These are phyloP conservation scores for Sclerotiophoma versabilis DNA, from an alignment of 2,329 filamentous ascomycete genomes.

Conservation along the genomic window DNA sequence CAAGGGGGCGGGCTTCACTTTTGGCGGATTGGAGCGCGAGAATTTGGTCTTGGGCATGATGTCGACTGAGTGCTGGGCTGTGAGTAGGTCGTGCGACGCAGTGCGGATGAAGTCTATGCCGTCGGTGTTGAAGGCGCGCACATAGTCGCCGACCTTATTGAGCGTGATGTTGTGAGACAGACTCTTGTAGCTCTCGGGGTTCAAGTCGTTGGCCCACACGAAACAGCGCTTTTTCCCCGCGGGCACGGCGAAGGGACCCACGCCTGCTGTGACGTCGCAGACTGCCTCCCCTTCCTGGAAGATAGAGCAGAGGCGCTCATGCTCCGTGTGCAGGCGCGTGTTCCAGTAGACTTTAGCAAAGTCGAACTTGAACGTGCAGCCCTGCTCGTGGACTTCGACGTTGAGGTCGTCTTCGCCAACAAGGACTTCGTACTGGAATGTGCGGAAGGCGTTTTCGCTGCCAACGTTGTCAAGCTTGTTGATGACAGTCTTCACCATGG, in stretches of 20 bases:
- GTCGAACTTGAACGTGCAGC: slow-evolving; percentile 89
- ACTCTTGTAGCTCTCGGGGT: slow-evolving; percentile 82
- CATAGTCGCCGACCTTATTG: slow-evolving; percentile 80
- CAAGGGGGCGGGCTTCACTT: slow-evolving; percentile 38
- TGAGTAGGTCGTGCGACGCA: slow-evolving; percentile 66
- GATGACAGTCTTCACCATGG: slow-evolving; percentile 83
- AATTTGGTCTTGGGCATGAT: slow-evolving; percentile 47
- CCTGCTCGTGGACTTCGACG: slow-evolving; percentile 81
- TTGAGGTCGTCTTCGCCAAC: slow-evolving; percentile 82
- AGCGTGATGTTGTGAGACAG: slow-evolving; percentile 72
- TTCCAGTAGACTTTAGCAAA: slow-evolving; percentile 99
- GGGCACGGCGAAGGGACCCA: slow-evolving; percentile 92
- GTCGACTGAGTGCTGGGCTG: slow-evolving; percentile 60
- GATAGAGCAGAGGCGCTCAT: slow-evolving; percentile 76
- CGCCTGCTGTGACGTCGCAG: slow-evolving; percentile 96
- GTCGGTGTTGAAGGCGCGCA: slow-evolving; percentile 81
- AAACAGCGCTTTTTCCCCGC: slow-evolving; percentile 90
- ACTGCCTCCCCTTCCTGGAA: slow-evolving; percentile 89
- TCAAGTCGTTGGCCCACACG: slow-evolving; percentile 96
- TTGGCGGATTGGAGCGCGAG: slow-evolving; percentile 33
- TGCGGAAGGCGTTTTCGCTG: slow-evolving; percentile 82
- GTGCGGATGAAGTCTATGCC: slow-evolving; percentile 79
- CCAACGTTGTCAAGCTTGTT: slow-evolving; percentile 95
- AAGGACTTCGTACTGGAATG: slow-evolving; percentile 91
- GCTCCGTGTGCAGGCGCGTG: slow-evolving; percentile 86